Percentiles rank a stretch among this genome's conserved stretches.
Evolutionary conservation across 495 filamentous ascomycete species (phyloP).

Genomic region (Geopyxis carbonaria): DNA sequence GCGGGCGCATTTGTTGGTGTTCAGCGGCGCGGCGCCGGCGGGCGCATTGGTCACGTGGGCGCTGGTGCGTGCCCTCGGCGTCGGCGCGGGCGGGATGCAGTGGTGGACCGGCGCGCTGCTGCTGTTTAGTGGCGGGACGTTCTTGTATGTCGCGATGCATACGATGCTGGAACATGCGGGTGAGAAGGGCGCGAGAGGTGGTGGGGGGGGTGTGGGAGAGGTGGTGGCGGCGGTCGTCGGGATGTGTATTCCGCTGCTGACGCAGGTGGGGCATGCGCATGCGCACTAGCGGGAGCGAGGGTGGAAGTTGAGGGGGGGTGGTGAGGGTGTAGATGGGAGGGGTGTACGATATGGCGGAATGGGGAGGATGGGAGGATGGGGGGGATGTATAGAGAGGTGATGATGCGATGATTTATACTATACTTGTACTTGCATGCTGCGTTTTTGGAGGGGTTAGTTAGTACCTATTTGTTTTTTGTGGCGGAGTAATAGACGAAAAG

Average conservation of each 20-base stretch:
- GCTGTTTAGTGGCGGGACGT: slow-evolving; percentile 85
- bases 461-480: too few relatives aligned
- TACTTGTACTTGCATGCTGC: too few relatives aligned
- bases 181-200: slow-evolving; percentile 35
- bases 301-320: too few relatives aligned
- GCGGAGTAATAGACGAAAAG: too few relatives aligned
- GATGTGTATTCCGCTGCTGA: slow-evolving; percentile 77
- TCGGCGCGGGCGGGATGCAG: slow-evolving; percentile 33
- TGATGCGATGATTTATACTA: too few relatives aligned
- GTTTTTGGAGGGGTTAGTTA: too few relatives aligned
- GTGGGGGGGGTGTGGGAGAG: slow-evolving; percentile 57
- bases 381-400: too few relatives aligned
- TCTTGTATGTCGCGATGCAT: slow-evolving; percentile 98
- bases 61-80: slow-evolving; percentile 54
- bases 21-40: slow-evolving; percentile 76
- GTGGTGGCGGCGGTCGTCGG: slow-evolving; percentile 64
- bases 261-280: slow-evolving; percentile 81
- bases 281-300: too few relatives aligned
- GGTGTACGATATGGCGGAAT: too few relatives aligned
- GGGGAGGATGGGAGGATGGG: too few relatives aligned
- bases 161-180: slow-evolving; percentile 73
- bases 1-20: slow-evolving; percentile 69
- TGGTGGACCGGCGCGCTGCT: slow-evolving; percentile 91
- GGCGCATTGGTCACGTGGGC: slow-evolving; percentile 74
- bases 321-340: too few relatives aligned